Percentiles rank a stretch among this genome's conserved stretches.
Evolutionary conservation across 225 moss, liverwort and hornwort genomes (phyloP).

Genomic region (Antitrichia curtipendula): DNA sequence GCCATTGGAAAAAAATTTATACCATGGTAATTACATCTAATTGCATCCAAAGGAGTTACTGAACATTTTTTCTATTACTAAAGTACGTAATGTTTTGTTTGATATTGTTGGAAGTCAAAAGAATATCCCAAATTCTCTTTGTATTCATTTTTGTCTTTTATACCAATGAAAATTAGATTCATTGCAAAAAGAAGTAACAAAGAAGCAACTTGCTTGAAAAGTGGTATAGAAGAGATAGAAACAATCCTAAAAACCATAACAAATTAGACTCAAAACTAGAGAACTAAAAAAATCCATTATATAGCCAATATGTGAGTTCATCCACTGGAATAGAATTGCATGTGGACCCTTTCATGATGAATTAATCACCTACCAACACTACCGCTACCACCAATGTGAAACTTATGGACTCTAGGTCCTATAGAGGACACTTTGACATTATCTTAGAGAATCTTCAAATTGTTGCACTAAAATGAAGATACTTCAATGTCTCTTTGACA

Average conservation of each 20-base stretch:
- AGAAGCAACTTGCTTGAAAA: fast-evolving
- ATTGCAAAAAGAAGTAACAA: neutral
- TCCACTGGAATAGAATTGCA: no score
- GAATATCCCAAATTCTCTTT: neutral
- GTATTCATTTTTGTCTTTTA: neutral
- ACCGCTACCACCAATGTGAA: fast-evolving
- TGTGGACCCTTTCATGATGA: no score
- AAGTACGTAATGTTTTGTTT: neutral
- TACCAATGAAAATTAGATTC: neutral
- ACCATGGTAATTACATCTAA: neutral
- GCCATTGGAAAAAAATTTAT: neutral
- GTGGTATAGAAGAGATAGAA: fast-evolving
- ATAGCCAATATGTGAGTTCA: neutral
- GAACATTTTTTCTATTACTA: neutral
- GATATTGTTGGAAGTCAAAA: neutral
- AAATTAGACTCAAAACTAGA: neutral
- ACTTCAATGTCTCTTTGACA: neutral
- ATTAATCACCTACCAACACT: neutral
- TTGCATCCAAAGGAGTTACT: neutral
- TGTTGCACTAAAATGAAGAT: fast-evolving
- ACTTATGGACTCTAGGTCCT: fast-evolving
- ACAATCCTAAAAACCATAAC: no score
- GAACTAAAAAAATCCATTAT: neutral
- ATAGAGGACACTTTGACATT: fast-evolving
- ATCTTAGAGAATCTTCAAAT: fast-evolving